Percentiles rank a stretch among this genome's conserved stretches.
These are phyloP conservation scores for Coemansia sp. DNA, from an alignment of 192 early-diverging fungal genomes.

Conservation along the genomic window DNA sequence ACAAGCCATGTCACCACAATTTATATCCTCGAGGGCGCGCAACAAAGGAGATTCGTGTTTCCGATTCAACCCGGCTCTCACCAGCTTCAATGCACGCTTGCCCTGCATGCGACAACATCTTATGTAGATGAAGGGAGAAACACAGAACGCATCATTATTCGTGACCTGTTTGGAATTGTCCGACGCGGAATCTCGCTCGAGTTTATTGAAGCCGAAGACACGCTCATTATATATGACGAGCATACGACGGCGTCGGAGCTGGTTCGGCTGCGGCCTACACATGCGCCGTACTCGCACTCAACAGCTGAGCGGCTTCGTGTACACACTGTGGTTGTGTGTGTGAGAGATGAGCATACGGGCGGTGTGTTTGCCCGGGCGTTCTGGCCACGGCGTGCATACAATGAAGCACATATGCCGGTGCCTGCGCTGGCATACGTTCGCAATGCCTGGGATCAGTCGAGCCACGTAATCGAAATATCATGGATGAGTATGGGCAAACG, in stretches of 20 bases:
- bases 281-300: neutral
- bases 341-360: slow-evolving; percentile 15
- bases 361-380: slow-evolving; percentile 26
- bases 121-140: no score
- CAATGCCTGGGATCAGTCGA: slow-evolving; percentile 6
- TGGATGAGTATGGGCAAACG: slow-evolving; percentile 6
- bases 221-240: slow-evolving; percentile 21
- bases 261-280: neutral
- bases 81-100: neutral
- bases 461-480: slow-evolving; percentile 14
- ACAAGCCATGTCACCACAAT: neutral
- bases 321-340: slow-evolving; percentile 22
- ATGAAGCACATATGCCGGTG: slow-evolving; percentile 15
- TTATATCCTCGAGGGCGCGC: neutral
- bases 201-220: neutral
- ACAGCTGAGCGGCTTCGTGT: slow-evolving; percentile 6
- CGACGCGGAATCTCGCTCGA: slow-evolving; percentile 3
- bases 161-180: slow-evolving; percentile 22
- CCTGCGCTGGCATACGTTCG: slow-evolving; percentile 11
- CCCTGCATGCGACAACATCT: no score
- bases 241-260: neutral
- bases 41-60: neutral
- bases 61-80: neutral
- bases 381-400: slow-evolving; percentile 3
- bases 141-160: slow-evolving; percentile 17